phyloP scores from a whole-genome alignment of 1,284 basidiomycete genomes.

The Ganoderma boninense region DNA sequence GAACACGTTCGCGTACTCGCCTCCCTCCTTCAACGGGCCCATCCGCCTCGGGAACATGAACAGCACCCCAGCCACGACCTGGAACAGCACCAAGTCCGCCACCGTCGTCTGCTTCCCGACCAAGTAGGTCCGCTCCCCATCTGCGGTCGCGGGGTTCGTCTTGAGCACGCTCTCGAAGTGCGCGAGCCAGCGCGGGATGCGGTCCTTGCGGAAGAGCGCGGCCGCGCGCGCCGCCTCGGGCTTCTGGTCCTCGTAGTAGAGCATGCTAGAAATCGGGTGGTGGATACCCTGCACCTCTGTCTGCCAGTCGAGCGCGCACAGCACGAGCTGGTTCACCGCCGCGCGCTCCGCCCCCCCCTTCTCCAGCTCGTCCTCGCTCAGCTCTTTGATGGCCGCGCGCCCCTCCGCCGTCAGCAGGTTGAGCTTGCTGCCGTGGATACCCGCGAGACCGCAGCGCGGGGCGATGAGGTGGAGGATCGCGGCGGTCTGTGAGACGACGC shows the following conservation, averaged over 20 bases:
- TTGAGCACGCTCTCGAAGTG: constrained; percentile 49
- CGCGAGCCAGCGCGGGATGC: constrained; percentile 57
- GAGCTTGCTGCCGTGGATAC: constrained; percentile 37
- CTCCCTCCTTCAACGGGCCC: constrained; percentile 37
- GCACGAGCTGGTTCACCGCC: constrained; percentile 50
- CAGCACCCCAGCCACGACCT: constrained; percentile 49
- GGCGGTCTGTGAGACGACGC: constrained; percentile 49
- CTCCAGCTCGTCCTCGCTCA: constrained; percentile 34
- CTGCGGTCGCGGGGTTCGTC: constrained; percentile 40
- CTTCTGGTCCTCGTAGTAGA: constrained; percentile 61
- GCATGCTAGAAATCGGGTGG: constrained; percentile 46
- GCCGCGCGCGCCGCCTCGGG: constrained; percentile 41
- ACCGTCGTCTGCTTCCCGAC: constrained; percentile 49
- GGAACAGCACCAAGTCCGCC: constrained; percentile 59
- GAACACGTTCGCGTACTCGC: constrained; percentile 45
- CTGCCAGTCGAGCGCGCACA: constrained; percentile 52
- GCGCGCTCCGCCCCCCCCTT: constrained; percentile 39
- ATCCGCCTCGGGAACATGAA: constrained; percentile 57
- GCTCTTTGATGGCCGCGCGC: constrained; percentile 25
- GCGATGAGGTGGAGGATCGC: constrained; percentile 53
- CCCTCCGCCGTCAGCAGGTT: constrained; percentile 31
- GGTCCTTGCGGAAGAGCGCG: constrained; percentile 47
- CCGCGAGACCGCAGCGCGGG: constrained; percentile 48
- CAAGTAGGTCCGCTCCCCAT: constrained; percentile 40
- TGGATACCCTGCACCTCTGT: constrained; percentile 51